Evolutionary conservation across 805 yeast species (phyloP), one percentile per base, ranked within the genome.

Genomic region (Zygotorulaspora sp.): DNA sequence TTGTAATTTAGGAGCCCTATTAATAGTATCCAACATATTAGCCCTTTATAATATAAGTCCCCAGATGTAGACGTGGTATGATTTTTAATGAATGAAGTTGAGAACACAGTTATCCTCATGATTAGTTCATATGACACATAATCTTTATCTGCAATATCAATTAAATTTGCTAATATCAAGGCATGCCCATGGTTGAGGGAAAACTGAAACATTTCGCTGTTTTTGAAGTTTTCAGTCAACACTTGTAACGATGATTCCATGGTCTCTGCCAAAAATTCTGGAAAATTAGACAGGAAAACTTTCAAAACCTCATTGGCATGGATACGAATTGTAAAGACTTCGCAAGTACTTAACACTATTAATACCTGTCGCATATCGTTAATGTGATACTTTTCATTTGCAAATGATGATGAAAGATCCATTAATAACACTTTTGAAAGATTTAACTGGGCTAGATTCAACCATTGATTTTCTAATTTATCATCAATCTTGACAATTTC

Each of bases 21-120:
- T 15, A 83, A 51, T 16, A 80, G 50, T 11, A 75, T 68, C 90
- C 92, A 83, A 27, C 85, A 61, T 29, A 73, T 56, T 32, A 73
- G 34, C 25, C 66, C 53, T 48, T 68, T 56, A 47, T 61, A 53
- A 55, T 64, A 53, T 43, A 67, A 37, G 29, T 59, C 29, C 7
- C 58, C 43, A 2, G 58, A 48, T 0, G 62, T 60, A 3, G 66
- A 45, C 2, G 62, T 52, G 1, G 62, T 55, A 19, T 55, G 57
- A 20, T 63, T 57, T 41, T 70, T 71, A n/a, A 72, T 52, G 24
- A 70, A 61, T 20, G 71, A 61, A 10, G 70, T 63, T 0, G 75
- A 70, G 21, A 71, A 62, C 0, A 66, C 64, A 33, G 74, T 66
- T 4, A 72, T 61, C 37, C 70, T 61, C 40, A 72, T 62, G 5